Conservation (phyloP, 768 basidiomycete genomes). For the Kwoniella dendrophila region DNA sequence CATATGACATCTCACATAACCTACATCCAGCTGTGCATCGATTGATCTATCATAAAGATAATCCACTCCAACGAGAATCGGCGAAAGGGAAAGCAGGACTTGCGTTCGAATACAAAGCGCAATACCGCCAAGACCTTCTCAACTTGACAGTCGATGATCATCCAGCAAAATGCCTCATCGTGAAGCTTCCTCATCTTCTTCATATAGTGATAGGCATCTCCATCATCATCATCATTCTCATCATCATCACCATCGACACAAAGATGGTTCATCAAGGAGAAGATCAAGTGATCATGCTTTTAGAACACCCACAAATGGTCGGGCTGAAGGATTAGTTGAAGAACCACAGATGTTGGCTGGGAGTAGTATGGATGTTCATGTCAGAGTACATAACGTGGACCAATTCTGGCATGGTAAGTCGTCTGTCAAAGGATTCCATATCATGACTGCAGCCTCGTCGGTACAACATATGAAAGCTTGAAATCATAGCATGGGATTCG, state of each 20-base stretch:
- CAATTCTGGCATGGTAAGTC: conserved; percentile 48
- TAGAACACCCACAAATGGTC: conserved; percentile 1
- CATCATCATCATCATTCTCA: conserved; percentile 16
- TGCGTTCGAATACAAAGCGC: not conserved
- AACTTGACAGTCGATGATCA: not conserved
- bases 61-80: too few species aligned
- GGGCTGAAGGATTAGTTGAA: conserved; percentile 11
- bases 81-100: not conserved
- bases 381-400: conserved; percentile 38
- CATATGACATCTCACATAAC: too few species aligned
- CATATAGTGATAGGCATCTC: not conserved
- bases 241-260: conserved; percentile 18
- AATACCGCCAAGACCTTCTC: conserved; percentile 5
- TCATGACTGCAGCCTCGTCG: not conserved
- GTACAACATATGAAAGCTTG: not conserved
- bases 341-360: conserved; percentile 15
- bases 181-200: too few species aligned
- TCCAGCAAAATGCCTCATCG: conserved; percentile 27
- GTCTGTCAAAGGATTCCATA: too few species aligned
- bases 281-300: conserved; percentile 2
- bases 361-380: conserved; percentile 33
- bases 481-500: not conserved
- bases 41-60: too few species aligned
- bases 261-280: not conserved
- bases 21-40: too few species aligned